Base-by-base conservation (phyloP, 2,329 filamentous ascomycete species). In the Magnaporthiopsis poae region DNA sequence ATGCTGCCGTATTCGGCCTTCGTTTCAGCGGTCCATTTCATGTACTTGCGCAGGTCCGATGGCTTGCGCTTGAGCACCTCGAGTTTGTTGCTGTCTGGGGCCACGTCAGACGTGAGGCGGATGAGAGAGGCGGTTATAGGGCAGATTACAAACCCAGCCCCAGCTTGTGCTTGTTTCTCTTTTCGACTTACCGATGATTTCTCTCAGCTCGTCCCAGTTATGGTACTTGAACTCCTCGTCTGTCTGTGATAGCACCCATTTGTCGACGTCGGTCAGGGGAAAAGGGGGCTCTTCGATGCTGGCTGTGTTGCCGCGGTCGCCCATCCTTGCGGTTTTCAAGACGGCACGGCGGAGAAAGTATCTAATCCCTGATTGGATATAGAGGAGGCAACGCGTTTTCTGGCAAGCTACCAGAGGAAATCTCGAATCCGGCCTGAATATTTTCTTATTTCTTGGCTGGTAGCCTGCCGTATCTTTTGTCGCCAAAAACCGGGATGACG, bases 11-110 rank as follows among this genome's bases (percentile, higher is more conserved):
- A 91, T 71, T 88, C 78, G 67, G 83, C 82, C 71, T 90, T 89
- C 64, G 89, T 86, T 67, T 87, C 81, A 63, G 85, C 80, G 18
- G 89, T 91, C 84, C 89, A 96, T 73, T 88, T 80, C 72, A 94
- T 88, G 74, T 97, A 97, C 60, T 84, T 84, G 65, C 90, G 84
- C 68, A 96, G 80, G 71, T 96, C 90, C 33, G 89, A 92, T 1
- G 94, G 92, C 67, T 88, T 86, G 56, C 94, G 85, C 74, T 91
- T 91, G 71, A 97, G 88, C 31, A 84, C 81, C 69, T 90, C 86
- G 68, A 97, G 87, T 52, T 88, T 78, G 73, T 88, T 88, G 65
- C 74, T 77, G 65, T 76, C 80, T 86, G 68, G 35, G 31, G 25
- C 21, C 60, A 31, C 5, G 12, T 29, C 27, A 29, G 60, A 18